These are phyloP conservation scores for Santalum album DNA, from an alignment of 164 flowering plant genomes.

Conservation along the genomic window DNA sequence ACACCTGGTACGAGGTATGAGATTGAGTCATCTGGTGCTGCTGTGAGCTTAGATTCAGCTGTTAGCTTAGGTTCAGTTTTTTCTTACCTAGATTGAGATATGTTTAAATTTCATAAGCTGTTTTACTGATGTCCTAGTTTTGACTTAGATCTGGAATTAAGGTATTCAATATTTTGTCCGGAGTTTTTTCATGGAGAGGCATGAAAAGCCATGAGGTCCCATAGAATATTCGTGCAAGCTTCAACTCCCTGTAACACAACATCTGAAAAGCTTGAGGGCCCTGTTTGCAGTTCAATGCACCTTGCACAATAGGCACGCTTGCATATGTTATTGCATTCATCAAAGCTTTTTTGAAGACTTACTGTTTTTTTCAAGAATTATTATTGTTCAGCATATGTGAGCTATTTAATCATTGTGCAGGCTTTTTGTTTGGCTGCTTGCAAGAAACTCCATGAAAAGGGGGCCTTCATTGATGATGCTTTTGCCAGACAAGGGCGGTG, in stretches of 20 bases:
- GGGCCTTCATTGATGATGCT: slow-evolving; percentile 99
- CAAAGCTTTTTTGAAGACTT: no score
- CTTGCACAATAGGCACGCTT: slow-evolving; percentile 82
- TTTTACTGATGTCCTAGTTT: not conserved
- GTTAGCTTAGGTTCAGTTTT: slow-evolving; percentile 90
- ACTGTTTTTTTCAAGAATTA: no score
- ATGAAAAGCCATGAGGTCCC: slow-evolving; percentile 79
- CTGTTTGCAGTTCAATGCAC: slow-evolving; percentile 87
- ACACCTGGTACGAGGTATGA: slow-evolving; percentile 74
- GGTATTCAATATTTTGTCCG: slow-evolving; percentile 96
- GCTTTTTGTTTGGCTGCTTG: slow-evolving; percentile 98
- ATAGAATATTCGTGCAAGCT: slow-evolving; percentile 91
- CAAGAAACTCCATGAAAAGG: slow-evolving; percentile 99
- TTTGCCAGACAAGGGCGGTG: slow-evolving; percentile 95
- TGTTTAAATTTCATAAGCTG: not conserved
- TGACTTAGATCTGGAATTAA: slow-evolving; percentile 17
- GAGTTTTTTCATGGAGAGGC: slow-evolving; percentile 89
- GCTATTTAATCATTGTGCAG: slow-evolving; percentile 29
- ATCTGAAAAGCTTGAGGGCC: slow-evolving; percentile 94
- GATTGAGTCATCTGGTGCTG: slow-evolving; percentile 96
- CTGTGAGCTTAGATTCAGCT: slow-evolving; percentile 95
- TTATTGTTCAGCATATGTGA: no score
- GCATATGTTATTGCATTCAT: slow-evolving; percentile 2
- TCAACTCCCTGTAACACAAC: slow-evolving; percentile 99
- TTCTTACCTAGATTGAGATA: not conserved